Percentiles rank a stretch among this genome's conserved stretches.
These are phyloP conservation scores for Malus sieversii DNA, from an alignment of 306 rosid species.

Conservation along the genomic window DNA sequence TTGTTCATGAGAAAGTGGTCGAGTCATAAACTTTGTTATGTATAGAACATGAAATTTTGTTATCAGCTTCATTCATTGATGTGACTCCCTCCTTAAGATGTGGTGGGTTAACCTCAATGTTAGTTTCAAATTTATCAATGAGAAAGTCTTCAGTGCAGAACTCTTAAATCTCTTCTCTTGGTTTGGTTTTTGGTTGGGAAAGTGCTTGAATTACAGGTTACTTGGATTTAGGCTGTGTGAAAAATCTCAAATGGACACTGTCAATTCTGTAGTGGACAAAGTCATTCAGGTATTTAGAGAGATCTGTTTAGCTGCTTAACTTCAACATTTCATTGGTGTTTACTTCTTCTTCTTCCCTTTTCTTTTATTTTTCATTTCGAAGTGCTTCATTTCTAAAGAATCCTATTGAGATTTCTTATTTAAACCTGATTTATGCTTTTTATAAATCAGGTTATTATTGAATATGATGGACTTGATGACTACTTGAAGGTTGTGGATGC, in stretches of 20 bases:
- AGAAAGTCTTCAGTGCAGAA: neutral
- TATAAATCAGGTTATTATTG: conserved; percentile 51
- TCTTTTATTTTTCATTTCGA: neutral
- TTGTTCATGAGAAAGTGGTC: conserved; percentile 9
- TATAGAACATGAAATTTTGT: neutral
- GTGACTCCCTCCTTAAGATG: neutral
- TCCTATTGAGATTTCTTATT: conserved; percentile 2
- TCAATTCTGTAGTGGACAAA: conserved; percentile 50
- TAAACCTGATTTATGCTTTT: neutral
- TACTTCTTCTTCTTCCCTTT: neutral
- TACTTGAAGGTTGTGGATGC: conserved; percentile 90
- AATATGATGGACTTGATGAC: conserved; percentile 58
- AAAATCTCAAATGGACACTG: conserved; percentile 31
- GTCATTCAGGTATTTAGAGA: conserved; percentile 52
- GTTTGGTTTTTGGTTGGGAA: conserved; percentile 25
- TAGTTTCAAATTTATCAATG: neutral
- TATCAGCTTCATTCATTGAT: conserved; percentile 9
- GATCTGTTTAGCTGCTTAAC: conserved; percentile 16
- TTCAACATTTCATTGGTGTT: neutral
- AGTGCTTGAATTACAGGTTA: conserved; percentile 86
- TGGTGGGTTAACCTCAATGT: neutral
- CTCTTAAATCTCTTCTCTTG: neutral
- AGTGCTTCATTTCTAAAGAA: neutral
- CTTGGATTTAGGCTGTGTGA: conserved; percentile 89
- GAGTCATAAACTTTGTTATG: neutral